Percentiles rank a stretch among this genome's conserved stretches.
phyloP scores from a whole-genome alignment of 2,329 filamentous ascomycete genomes.

The Akanthomyces uredinophilus region DNA sequence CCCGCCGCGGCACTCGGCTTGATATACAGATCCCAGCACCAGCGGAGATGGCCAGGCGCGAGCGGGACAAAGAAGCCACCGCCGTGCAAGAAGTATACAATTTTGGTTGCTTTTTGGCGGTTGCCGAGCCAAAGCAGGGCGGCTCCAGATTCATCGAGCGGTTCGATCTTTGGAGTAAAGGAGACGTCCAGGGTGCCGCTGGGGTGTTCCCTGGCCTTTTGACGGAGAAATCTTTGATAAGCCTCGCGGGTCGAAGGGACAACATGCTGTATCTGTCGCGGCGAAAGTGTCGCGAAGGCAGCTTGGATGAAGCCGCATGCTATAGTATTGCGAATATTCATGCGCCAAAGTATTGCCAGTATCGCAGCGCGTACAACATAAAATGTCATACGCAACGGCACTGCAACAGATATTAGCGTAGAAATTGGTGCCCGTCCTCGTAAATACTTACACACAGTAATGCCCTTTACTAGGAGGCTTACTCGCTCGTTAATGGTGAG shows the following conservation, averaged over 20 bases:
- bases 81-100: constrained; percentile 28
- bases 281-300: not conserved
- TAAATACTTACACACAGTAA: not conserved
- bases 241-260: not conserved
- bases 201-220: not conserved
- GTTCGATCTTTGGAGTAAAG: not conserved
- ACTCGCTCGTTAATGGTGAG: not conserved
- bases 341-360: not conserved
- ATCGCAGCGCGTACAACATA: not conserved
- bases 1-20: constrained; percentile 8
- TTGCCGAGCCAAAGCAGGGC: constrained; percentile 27
- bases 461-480: not conserved
- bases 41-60: constrained; percentile 21
- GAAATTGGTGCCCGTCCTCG: too few relatives aligned
- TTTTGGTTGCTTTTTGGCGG: constrained; percentile 22
- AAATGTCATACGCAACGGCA: not conserved
- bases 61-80: constrained; percentile 25
- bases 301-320: not conserved
- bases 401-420: not conserved
- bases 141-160: not conserved
- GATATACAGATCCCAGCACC: constrained; percentile 25
- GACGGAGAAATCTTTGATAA: not conserved
- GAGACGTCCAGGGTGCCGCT: not conserved
- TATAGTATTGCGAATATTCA: not conserved
- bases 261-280: not conserved